Evolutionary conservation across 116 monocot species (phyloP).

Genomic region (Iris pallida): DNA sequence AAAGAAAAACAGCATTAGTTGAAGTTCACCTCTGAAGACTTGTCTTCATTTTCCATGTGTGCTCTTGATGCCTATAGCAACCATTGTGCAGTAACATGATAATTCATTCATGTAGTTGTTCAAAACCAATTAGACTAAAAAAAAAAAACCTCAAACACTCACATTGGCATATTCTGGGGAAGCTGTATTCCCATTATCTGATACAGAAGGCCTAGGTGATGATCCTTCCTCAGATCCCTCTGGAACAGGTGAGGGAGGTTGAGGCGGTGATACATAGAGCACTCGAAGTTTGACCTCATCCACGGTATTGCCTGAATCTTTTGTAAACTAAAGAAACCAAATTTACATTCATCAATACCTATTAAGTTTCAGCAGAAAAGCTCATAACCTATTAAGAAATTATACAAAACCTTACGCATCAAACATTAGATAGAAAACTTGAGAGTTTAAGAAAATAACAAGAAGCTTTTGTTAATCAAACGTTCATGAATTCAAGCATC

Average conservation of each 20-base stretch:
- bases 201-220: slow-evolving; percentile 44
- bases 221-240: slow-evolving; percentile 61
- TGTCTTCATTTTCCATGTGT: slow-evolving; percentile 17
- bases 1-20: neutral
- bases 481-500: too few relatives aligned
- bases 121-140: neutral
- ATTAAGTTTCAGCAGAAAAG: neutral
- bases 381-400: neutral
- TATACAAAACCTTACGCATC: neutral
- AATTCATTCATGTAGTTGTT: neutral
- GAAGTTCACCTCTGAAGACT: slow-evolving; percentile 14
- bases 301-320: slow-evolving; percentile 49
- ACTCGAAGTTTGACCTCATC: slow-evolving; percentile 58
- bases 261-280: slow-evolving; percentile 47
- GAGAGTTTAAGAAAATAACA: too few relatives aligned
- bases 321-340: slow-evolving; percentile 34
- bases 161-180: slow-evolving; percentile 21
- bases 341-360: neutral
- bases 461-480: too few relatives aligned
- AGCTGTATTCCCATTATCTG: slow-evolving; percentile 19
- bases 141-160: slow-evolving; percentile 7
- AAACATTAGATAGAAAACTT: too few relatives aligned
- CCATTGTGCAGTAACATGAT: neutral
- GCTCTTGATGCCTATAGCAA: slow-evolving; percentile 23
- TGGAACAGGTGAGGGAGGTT: slow-evolving; percentile 47